These are phyloP conservation scores for Pythium brachiatum DNA, from an alignment of 352 stramenopile genomes.

Conservation along the genomic window DNA sequence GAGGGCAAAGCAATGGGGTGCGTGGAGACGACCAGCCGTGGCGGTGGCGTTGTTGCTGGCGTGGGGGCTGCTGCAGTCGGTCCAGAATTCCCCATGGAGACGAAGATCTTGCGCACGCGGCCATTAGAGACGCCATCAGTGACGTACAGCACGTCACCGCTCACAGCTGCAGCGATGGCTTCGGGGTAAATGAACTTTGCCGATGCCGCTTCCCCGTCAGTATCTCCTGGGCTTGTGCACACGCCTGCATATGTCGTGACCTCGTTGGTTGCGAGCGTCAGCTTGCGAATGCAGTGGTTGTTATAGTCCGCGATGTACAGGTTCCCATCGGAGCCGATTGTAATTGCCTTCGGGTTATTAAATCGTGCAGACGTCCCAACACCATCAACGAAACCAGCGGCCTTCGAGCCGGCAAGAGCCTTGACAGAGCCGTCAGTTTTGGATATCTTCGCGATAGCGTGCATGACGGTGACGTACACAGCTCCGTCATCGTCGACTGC, in stretches of 20 bases:
- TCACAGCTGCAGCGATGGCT: slow-evolving; percentile 5
- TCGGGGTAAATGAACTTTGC: slow-evolving; percentile 1
- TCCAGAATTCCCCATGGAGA: too few species aligned
- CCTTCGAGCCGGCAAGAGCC: background rate
- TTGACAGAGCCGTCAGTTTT: background rate
- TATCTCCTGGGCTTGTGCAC: background rate
- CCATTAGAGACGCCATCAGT: slow-evolving; percentile 13
- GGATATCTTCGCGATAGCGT: slow-evolving; percentile 7
- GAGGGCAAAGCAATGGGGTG: too few species aligned
- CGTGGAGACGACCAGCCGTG: too few species aligned
- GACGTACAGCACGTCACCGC: slow-evolving; percentile 12
- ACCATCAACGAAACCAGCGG: background rate
- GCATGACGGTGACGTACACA: slow-evolving; percentile 9
- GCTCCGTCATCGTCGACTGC: background rate
- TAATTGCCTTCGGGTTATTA: slow-evolving; percentile 4
- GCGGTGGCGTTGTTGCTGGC: too few species aligned
- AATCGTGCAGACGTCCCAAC: slow-evolving; percentile 4
- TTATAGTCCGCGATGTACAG: slow-evolving; percentile 10
- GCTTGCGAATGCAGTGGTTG: slow-evolving; percentile 18
- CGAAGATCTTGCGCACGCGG: too few species aligned
- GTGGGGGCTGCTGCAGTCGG: too few species aligned
- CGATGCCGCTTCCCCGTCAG: background rate
- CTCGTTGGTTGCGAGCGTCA: slow-evolving; percentile 3
- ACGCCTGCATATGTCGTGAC: slow-evolving; percentile 12
- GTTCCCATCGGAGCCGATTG: slow-evolving; percentile 16